Evolutionary conservation across 352 stramenopile genomes (phyloP), one percentile per base, ranked within the genome.

Genomic region (Globisporangium takayamanum): DNA sequence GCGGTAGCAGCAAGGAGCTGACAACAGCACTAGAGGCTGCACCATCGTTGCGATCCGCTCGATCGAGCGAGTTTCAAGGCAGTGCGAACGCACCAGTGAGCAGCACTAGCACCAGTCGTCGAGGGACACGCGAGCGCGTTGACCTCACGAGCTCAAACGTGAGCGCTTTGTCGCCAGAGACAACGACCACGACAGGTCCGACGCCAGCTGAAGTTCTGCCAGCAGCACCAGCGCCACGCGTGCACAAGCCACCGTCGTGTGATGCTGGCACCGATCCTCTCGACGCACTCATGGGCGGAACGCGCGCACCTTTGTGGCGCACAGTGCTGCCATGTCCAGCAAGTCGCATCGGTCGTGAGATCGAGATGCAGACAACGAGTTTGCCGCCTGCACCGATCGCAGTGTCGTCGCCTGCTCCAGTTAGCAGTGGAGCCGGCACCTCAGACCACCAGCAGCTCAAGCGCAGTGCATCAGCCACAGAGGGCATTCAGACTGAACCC

Each of bases 221-320:
- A 41, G 28, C 25, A 11, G 20, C 52, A 8, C 46, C 37, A 14
- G 12, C 36, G n/a, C 20, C 51, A 25, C 41, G 22, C n/a, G 37
- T 26, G 41, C 53, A 18, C 18, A 57, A 52, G 20, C 37, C 41
- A 69, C 63, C 22, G 66, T 83, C 8, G 0, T 22, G 48, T 2
- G 74, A 87, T 41, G 67, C 72, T 36, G 72, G 78, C 10, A 88
- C 76, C 7, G 73, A 89, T 54, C 74, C 76, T 1, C 46, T 87
- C 3, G 76, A 87, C n/a, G 74, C 74, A 20, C 55, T 84, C n/a
- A 70, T 83, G 52, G 60, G 62, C 7, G 42, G 48, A 28, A 30
- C 22, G 25, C 28, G 42, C 16, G 16, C 50, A 44, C 5, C n/a
- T 37, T 28, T 42, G 16, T 49, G 44, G 44, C 44, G n/a, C 44